A percentile compares a stretch with the other conserved stretches of the same genome.
phyloP scores from a whole-genome alignment of 345 rosid genomes.

The Syzygium jambos region DNA sequence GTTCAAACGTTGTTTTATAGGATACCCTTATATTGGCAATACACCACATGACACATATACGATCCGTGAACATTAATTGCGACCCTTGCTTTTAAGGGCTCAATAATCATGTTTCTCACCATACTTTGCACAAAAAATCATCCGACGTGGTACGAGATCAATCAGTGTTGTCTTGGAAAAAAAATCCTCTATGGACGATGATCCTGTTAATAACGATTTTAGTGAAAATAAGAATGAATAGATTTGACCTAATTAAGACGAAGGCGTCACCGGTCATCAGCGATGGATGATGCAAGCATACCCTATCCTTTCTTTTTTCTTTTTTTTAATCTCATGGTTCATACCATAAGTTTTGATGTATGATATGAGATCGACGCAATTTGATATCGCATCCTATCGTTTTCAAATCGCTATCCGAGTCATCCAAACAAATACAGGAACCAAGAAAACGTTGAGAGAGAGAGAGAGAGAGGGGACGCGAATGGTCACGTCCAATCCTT shows the following conservation, averaged over 20 bases:
- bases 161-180: not conserved
- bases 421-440: not conserved
- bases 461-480: not conserved
- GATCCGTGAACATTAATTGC: fast-evolving
- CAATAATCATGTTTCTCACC: not conserved
- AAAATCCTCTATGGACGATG: no score
- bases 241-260: not conserved
- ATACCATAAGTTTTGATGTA: not conserved
- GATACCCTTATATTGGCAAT: not conserved
- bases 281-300: not conserved
- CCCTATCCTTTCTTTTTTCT: not conserved
- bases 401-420: not conserved
- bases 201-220: no score
- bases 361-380: not conserved
- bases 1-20: not conserved
- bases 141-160: not conserved
- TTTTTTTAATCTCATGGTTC: not conserved
- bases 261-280: not conserved
- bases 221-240: not conserved
- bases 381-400: not conserved
- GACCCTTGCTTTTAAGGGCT: not conserved
- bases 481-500: not conserved
- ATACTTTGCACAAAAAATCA: not conserved
- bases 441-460: not conserved
- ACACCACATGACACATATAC: not conserved